These are phyloP conservation scores for Dendrobium huoshanense DNA, from an alignment of 106 monocot genomes.

Conservation along the genomic window DNA sequence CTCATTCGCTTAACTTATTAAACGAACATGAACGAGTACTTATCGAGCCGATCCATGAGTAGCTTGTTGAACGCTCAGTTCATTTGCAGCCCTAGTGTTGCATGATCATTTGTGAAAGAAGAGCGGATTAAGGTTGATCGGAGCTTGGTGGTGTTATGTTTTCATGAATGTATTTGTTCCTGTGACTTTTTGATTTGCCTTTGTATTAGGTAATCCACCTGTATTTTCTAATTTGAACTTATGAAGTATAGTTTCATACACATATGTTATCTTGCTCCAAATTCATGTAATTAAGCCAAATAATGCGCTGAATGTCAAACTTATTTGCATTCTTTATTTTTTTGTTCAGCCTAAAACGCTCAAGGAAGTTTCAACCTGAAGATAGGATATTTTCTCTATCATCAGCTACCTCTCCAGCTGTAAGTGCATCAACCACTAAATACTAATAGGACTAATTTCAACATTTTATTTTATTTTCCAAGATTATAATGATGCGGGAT, in stretches of 20 bases:
- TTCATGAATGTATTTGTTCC: neutral
- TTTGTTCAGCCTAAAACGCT: slow-evolving; percentile 63
- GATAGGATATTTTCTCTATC: slow-evolving; percentile 77
- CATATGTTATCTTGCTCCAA: neutral
- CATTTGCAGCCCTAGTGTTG: neutral
- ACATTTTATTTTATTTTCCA: neutral
- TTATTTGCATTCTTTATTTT: slow-evolving; percentile 4
- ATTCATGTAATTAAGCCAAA: neutral
- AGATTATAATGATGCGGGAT: neutral
- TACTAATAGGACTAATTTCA: no score
- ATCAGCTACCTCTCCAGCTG: slow-evolving; percentile 76
- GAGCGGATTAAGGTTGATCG: neutral
- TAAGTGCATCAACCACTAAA: slow-evolving; percentile 20
- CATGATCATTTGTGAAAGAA: neutral
- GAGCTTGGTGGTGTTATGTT: neutral
- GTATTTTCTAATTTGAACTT: neutral
- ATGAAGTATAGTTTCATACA: neutral
- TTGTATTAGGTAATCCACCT: neutral
- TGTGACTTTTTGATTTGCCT: neutral
- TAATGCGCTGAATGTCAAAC: neutral
- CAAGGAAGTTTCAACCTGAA: slow-evolving; percentile 84
- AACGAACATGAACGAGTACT: no score
- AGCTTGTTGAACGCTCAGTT: no score
- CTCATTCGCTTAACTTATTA: no score
- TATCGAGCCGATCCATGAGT: no score